Conservation (phyloP, 257 asterid species). For the Anisodus acutangulus region DNA sequence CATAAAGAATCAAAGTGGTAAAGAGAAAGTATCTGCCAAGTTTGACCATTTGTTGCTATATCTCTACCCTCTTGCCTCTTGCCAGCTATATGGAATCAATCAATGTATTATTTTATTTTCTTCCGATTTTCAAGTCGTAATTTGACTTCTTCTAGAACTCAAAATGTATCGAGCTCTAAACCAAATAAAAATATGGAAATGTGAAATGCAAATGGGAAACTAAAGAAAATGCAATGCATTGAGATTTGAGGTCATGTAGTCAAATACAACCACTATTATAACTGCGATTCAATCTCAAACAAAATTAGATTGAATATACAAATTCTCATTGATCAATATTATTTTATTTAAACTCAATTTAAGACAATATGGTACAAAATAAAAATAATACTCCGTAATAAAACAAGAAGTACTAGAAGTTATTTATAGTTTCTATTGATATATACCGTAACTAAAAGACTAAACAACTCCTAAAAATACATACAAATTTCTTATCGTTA, state of each 20-base stretch:
- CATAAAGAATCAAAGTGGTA: slow-evolving; percentile 12
- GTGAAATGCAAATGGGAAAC: background rate
- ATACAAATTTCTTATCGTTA: background rate
- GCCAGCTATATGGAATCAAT: slow-evolving; percentile 30
- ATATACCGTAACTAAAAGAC: too few species aligned
- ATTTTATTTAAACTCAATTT: too few species aligned
- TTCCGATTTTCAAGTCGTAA: background rate
- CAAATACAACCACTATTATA: background rate
- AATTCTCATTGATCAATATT: too few species aligned
- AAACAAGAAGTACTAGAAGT: too few species aligned
- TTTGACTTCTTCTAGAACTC: background rate
- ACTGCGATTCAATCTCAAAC: too few species aligned
- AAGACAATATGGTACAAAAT: too few species aligned
- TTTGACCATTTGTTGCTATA: slow-evolving; percentile 36
- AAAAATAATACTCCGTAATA: too few species aligned
- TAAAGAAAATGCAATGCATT: background rate
- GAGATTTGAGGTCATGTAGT: background rate
- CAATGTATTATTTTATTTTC: background rate
- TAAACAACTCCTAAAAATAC: too few species aligned
- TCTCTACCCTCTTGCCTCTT: background rate
- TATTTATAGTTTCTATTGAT: too few species aligned
- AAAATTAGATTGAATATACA: too few species aligned
- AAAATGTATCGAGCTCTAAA: background rate
- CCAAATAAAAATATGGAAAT: background rate
- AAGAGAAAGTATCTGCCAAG: slow-evolving; percentile 24